Evolutionary conservation across 2,329 filamentous ascomycete genomes (phyloP), one percentile per base, ranked within the genome.

Genomic region (Didymella segeticola): DNA sequence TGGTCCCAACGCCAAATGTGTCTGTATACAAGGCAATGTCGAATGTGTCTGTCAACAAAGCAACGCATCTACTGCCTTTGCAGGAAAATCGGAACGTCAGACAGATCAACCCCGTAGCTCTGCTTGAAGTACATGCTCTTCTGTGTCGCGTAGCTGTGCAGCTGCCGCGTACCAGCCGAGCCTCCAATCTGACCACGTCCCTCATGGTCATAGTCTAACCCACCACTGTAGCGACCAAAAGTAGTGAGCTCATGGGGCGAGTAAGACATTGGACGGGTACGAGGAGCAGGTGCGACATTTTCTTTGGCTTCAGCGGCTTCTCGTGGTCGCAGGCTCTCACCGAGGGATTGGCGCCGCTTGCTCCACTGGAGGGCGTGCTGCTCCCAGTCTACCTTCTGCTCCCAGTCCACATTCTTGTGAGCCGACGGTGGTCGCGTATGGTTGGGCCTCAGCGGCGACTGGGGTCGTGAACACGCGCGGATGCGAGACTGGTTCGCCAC

Each of bases 201-300:
- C 47, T 74, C 71, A 56, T 75, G 75, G 22, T 69, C 68, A 50
- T 71, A 73, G 8, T 62, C 62, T 30, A 73, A 58, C 9, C 75
- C 74, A 39, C 75, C 74, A 45, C 68, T 67, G 57, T 73, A 76
- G 3, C 74, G 72, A 43, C 68, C 74, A 48, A 58, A 62, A 2
- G 49, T 38, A 12, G 39, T 52, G 19, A 51, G 22, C 33, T 56
- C 53, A 14, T 48, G 47, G 11, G 31, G 20, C 14, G 42, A 47
- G 36, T 50, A 51, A 14, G 53, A 50, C 42, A 38, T 37, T 4
- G 53, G 53, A 15, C 47, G 53, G 17, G 42, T 11, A 27, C 37
- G 33, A 42, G 20, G 30, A 12, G 12, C 26, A 37, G 42, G 25
- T 47, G 53, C 47, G 34, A 43, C n/a, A 38, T 49, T 54, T 49